These are phyloP conservation scores for Annona cherimola DNA, from an alignment of 164 flowering plant species.

Conservation along the genomic window DNA sequence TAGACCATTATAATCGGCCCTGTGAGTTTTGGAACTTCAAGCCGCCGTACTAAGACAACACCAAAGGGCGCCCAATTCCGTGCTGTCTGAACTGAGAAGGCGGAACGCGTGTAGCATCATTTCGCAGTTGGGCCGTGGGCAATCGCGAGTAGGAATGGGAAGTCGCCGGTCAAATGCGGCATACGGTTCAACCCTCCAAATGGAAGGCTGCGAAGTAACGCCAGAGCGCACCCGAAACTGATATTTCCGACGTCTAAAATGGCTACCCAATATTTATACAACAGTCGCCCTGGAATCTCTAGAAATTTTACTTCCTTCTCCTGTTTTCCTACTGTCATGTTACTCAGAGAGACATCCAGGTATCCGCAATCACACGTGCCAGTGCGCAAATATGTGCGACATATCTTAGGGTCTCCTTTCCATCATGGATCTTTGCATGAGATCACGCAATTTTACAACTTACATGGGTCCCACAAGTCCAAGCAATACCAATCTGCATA, in stretches of 20 bases:
- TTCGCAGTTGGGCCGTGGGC: neutral
- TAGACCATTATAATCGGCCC: no score
- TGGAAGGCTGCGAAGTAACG: neutral
- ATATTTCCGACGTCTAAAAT: neutral
- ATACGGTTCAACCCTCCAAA: neutral
- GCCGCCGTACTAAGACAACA: no score
- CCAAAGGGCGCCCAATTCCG: no score
- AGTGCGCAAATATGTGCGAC: neutral
- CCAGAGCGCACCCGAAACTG: neutral
- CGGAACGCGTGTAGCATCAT: no score
- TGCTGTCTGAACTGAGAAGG: no score
- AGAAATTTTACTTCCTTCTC: neutral
- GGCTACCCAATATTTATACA: no score
- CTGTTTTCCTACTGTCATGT: neutral
- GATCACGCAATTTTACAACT: no score
- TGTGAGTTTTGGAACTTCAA: no score
- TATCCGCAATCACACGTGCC: neutral
- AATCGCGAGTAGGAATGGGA: neutral
- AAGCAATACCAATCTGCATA: no score
- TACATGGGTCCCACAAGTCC: no score
- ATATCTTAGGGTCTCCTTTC: neutral
- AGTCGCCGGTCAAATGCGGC: conserved; percentile 8
- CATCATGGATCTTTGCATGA: no score
- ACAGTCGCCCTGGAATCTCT: neutral
- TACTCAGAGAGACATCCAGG: neutral